Conservation (phyloP, 1,139 yeast genomes). For the Hansenula sp. region DNA sequence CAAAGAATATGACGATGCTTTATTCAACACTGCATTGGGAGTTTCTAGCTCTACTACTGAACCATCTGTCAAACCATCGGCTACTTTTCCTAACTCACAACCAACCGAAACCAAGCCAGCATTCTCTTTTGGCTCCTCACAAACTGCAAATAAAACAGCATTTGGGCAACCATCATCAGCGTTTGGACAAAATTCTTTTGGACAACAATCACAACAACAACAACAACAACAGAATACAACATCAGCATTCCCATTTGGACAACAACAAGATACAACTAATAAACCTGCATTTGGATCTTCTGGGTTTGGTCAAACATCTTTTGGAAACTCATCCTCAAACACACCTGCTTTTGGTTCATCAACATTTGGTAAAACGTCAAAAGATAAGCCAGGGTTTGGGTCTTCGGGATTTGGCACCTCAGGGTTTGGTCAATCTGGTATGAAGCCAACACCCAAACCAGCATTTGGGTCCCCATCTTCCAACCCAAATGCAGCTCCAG, state of each 20-base stretch:
- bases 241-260: too few species aligned
- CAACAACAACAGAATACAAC: too few species aligned
- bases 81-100: neutral
- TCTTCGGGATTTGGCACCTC: conserved; percentile 13
- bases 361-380: conserved; percentile 13
- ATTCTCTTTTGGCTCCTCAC: conserved; percentile 7
- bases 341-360: conserved; percentile 12
- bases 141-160: too few species aligned
- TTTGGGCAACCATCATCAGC: too few species aligned
- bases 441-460: conserved; percentile 3
- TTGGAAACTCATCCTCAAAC: conserved; percentile 5
- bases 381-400: conserved; percentile 15
- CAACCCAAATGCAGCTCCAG: conserved; percentile 13
- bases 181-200: neutral
- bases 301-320: conserved; percentile 11
- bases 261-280: neutral
- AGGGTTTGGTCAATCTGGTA: neutral
- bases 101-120: conserved; percentile 6
- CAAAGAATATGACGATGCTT: conserved; percentile 11
- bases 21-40: conserved; percentile 7
- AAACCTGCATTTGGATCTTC: conserved; percentile 11
- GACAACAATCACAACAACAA: too few species aligned
- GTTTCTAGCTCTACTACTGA: conserved; percentile 2
- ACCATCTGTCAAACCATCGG: neutral
- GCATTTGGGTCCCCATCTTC: conserved; percentile 8